Evolutionary conservation across 768 basidiomycete species (phyloP), one percentile per base, ranked within the genome.

Genomic region (Leucocoprinus birnbaumii): DNA sequence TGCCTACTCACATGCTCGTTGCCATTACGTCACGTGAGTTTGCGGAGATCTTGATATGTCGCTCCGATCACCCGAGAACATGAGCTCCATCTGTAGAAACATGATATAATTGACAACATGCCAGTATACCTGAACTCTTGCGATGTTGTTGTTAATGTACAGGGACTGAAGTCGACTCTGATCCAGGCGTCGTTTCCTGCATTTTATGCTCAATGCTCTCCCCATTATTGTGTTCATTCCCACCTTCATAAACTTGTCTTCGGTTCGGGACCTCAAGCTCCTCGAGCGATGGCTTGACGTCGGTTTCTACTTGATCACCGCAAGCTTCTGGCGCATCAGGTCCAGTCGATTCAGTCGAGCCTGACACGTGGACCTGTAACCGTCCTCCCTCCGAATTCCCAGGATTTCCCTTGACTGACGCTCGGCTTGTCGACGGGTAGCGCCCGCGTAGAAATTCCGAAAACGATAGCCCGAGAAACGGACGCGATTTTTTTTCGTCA

Each of bases 401-500:
- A 51, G 50, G 48, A 35, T 51, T 31, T 40, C 56, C 40, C 40
- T 66, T 66, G 22, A 62, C 56, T 26, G 65, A 61, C 9, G 62
- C 54, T 37, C 68, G 71, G 59, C 65, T 68, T 13, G 73, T 73
- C 18, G 84, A 80, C 26, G 84, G 78, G 65, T 87, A 79, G 47
- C 86, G 81, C 19, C 77, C 73, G 35, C 86, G 80, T 51, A 85
- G 72, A 65, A 88, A 82, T 25, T 80, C 84, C 43, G 86, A 74
- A 37, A 89, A 76, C 4, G 86, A 82, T 46, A 87, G 77, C 59
- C 76, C 82, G 61, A 85, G 78, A 71, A 84, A 83, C 34, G 75
- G 71, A 45, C 73, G 74, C 34, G 67, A 63, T 61, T 69, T 77
- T 65, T 65, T 65, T 38, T 74, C 70, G 22, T 75, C 75, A n/a